Evolutionary conservation across 345 rosid genomes (phyloP).

Genomic region (Aquilaria sinensis): DNA sequence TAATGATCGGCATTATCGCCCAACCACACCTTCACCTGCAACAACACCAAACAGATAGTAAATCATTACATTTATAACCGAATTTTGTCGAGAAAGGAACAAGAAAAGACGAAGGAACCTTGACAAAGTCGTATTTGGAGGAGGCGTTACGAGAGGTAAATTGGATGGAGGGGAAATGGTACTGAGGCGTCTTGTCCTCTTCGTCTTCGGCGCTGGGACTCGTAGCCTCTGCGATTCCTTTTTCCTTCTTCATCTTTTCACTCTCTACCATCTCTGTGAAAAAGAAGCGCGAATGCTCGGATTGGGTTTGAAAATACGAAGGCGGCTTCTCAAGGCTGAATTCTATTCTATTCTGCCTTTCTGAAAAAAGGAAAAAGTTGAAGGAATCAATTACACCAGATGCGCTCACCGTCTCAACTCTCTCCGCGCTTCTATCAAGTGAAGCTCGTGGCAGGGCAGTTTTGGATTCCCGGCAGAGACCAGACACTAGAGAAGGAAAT

Average conservation of each 20-base stretch:
- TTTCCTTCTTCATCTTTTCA: slow-evolving; percentile 23
- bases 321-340: too few relatives aligned
- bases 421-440: too few relatives aligned
- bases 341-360: too few relatives aligned
- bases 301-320: too few relatives aligned
- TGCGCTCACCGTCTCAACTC: too few relatives aligned
- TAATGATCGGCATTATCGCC: slow-evolving; percentile 96
- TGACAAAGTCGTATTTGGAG: slow-evolving; percentile 82
- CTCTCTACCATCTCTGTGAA: background rate
- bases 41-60: background rate
- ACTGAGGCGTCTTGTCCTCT: slow-evolving; percentile 20
- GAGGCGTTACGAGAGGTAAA: slow-evolving; percentile 64
- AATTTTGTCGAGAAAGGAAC: background rate
- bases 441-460: too few relatives aligned
- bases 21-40: slow-evolving; percentile 94
- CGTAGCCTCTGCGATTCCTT: slow-evolving; percentile 14
- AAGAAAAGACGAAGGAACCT: slow-evolving; percentile 26
- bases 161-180: slow-evolving; percentile 35
- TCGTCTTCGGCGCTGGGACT: slow-evolving; percentile 28
- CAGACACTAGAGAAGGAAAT: too few relatives aligned
- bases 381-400: too few relatives aligned
- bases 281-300: too few relatives aligned
- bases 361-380: too few relatives aligned
- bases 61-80: background rate
- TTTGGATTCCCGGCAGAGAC: too few relatives aligned